Percentiles rank a stretch among this genome's conserved stretches.
phyloP scores from a whole-genome alignment of 2,329 filamentous ascomycete genomes.

The Camillea tinctor region DNA sequence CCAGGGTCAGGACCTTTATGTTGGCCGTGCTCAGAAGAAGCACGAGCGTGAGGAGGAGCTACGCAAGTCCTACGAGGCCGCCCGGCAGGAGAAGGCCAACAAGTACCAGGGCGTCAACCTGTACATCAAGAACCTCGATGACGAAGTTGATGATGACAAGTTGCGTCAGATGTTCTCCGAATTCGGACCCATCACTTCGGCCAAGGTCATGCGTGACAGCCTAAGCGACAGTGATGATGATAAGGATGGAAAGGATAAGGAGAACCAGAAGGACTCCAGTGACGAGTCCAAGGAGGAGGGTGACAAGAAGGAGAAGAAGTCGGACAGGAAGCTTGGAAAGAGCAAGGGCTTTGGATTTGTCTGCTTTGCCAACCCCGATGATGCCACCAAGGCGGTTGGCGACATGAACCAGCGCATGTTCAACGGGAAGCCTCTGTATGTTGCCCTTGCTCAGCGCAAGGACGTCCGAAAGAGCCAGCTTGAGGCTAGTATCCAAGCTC shows the following conservation, averaged over 20 bases:
- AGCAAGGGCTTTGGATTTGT: slow-evolving; percentile 99
- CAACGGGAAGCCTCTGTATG: slow-evolving; percentile 93
- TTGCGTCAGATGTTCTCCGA: slow-evolving; percentile 88
- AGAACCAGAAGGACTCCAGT: slow-evolving; percentile 47
- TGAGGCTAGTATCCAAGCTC: slow-evolving; percentile 97
- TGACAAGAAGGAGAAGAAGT: slow-evolving; percentile 61
- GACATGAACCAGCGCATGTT: slow-evolving; percentile 99
- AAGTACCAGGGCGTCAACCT: slow-evolving; percentile 99
- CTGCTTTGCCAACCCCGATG: slow-evolving; percentile 99
- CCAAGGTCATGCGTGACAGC: slow-evolving; percentile 97
- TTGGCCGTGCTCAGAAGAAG: slow-evolving; percentile 99
- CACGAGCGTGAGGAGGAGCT: slow-evolving; percentile 99
- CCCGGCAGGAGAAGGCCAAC: slow-evolving; percentile 94
- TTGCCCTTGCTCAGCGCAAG: slow-evolving; percentile 97
- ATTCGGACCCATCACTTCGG: slow-evolving; percentile 94
- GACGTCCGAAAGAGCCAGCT: slow-evolving; percentile 99
- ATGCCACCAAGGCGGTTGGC: slow-evolving; percentile 97
- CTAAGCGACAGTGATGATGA: slow-evolving; percentile 54
- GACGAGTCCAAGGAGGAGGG: slow-evolving; percentile 53
- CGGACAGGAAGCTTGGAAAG: slow-evolving; percentile 78
- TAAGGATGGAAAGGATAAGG: slow-evolving; percentile 51
- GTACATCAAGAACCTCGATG: slow-evolving; percentile 98
- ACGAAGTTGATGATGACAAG: slow-evolving; percentile 97
- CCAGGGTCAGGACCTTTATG: slow-evolving; percentile 93
- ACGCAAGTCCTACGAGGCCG: slow-evolving; percentile 97